Evolutionary conservation across 2,329 filamentous ascomycete genomes (phyloP), one percentile per base, ranked within the genome.

Genomic region (Elsinoe fawcettii): DNA sequence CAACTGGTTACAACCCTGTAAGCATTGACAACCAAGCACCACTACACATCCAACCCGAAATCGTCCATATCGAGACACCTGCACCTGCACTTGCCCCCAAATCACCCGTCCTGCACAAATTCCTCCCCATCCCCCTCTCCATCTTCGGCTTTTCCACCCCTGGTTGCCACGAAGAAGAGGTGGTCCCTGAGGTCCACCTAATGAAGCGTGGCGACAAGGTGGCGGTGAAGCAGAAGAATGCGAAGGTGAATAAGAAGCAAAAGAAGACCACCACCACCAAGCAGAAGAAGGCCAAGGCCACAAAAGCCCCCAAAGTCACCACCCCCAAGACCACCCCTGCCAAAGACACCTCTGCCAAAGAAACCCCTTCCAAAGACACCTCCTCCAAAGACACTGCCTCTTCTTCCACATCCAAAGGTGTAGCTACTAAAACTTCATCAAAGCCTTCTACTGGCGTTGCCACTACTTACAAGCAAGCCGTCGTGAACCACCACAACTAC

Each of bases 401-500:
- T 30, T 37, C 51, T 16, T 32, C 37, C 37, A 39, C 44, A 11
- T 9, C 55, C 16, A 8, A 41, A 22, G 34, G 30, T 18, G 49
- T 54, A 53, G 23, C 51, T 55, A 51, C 58, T 56, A 56, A 56
- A 27, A 56, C 58, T 59, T 47, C 49, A 39, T 23, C 57, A 20
- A 56, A 58, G 30, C 32, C 51, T 25, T 30, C 59, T 30, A 36
- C 58, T 49, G 53, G 51, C 27, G 34, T 39, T 27, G 55, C 57
- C 43, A 59, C 61, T 51, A 60, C 60, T 23, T 71, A 72, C 61
- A 62, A 70, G 56, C 69, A 69, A 57, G 68, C 72, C 12, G 78
- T 79, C 51, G 65, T 92, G 51, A 77, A 84, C 65, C 82, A 88
- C 69, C 93, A 97, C 84, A 96, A 96, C 75, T 66, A 86, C 55